These are phyloP conservation scores for Arabis hirsuta DNA, from an alignment of 345 rosid species.

Conservation along the genomic window DNA sequence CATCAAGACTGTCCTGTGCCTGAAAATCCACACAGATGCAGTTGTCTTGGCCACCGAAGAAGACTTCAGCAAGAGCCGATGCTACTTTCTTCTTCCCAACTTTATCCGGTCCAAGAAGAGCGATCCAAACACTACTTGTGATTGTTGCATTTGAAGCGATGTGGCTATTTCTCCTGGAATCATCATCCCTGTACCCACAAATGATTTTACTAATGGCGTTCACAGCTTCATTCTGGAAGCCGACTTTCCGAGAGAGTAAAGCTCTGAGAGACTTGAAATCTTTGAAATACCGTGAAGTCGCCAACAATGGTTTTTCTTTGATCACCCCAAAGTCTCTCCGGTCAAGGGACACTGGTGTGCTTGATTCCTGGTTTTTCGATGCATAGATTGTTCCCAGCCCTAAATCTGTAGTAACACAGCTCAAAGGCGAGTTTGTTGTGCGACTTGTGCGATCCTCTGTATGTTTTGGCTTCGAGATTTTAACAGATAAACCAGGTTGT, in stretches of 20 bases:
- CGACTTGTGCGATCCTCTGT: constrained; percentile 34
- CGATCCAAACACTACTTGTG: constrained; percentile 59
- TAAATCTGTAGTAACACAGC: constrained; percentile 62
- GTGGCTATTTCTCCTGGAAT: constrained; percentile 35
- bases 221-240: constrained; percentile 71
- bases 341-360: constrained; percentile 39
- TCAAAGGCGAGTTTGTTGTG: constrained; percentile 40
- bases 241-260: constrained; percentile 55
- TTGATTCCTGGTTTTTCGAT: constrained; percentile 46
- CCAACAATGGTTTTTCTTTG: constrained; percentile 42
- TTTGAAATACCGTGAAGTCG: constrained; percentile 36
- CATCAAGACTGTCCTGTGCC: constrained; percentile 43
- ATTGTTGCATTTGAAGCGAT: constrained; percentile 31
- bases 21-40: constrained; percentile 57
- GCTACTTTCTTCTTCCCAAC: constrained; percentile 73
- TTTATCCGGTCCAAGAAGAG: constrained; percentile 75
- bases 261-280: constrained; percentile 57
- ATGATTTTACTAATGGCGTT: constrained; percentile 53
- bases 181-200: constrained; percentile 50
- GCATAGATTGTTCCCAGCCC: constrained; percentile 59
- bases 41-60: constrained; percentile 53
- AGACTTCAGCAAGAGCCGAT: constrained; percentile 57
- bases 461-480: constrained; percentile 38
- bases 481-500: constrained; percentile 38
- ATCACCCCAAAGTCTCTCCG: constrained; percentile 35